phyloP scores from a whole-genome alignment of 306 rosid genomes.

The Canavalia ensiformis region DNA sequence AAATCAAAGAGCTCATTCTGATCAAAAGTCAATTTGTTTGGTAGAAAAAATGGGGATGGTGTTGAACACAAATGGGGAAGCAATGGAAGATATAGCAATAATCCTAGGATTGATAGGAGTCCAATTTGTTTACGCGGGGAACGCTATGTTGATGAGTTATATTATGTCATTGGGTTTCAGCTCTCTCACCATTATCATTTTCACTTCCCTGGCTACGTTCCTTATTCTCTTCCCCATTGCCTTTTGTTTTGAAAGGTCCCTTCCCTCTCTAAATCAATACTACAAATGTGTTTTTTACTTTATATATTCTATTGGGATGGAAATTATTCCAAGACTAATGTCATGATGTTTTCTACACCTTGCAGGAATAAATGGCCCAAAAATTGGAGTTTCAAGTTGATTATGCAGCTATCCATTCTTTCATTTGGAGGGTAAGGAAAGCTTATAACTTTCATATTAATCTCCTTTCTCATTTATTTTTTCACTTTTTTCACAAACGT shows the following conservation, averaged over 20 bases:
- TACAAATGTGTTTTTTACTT: neutral
- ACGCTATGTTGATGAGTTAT: conserved; percentile 68
- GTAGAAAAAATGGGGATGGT: conserved; percentile 34
- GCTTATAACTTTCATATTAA: neutral
- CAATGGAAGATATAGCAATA: conserved; percentile 60
- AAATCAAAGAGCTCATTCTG: neutral
- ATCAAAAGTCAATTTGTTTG: conserved; percentile 6
- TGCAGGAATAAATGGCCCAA: conserved; percentile 82
- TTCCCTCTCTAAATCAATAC: neutral
- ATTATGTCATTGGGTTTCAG: conserved; percentile 73
- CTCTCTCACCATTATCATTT: conserved; percentile 70
- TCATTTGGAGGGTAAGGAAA: conserved; percentile 82
- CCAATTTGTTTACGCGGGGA: conserved; percentile 77
- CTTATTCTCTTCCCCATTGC: conserved; percentile 75
- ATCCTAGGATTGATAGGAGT: conserved; percentile 69
- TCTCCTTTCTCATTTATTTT: neutral
- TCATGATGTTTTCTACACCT: conserved; percentile 14
- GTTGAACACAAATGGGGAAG: conserved; percentile 16
- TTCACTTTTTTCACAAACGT: neutral
- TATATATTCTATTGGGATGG: neutral
- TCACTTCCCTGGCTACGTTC: conserved; percentile 71
- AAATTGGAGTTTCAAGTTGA: conserved; percentile 56
- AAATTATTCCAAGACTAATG: neutral
- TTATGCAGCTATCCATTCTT: conserved; percentile 61
- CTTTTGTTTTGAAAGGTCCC: conserved; percentile 76